Percentiles rank a stretch among this genome's conserved stretches.
Evolutionary conservation across 163 green algal genomes (phyloP).

Genomic region (Chloromonas sp.): DNA sequence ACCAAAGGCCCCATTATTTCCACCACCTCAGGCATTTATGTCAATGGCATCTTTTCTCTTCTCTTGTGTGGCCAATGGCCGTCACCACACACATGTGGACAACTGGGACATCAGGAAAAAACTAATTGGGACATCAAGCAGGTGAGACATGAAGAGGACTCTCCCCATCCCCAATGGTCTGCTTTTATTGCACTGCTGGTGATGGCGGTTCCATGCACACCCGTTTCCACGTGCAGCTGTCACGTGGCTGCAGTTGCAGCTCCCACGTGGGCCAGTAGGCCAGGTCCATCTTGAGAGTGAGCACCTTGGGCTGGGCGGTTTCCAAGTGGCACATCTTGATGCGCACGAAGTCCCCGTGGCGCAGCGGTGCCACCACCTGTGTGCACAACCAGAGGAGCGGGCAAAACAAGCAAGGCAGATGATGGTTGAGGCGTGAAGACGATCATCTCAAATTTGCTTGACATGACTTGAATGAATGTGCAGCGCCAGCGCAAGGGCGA

Average conservation of each 20-base stretch:
- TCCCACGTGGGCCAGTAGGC: conserved; percentile 76
- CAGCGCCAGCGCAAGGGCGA: neutral
- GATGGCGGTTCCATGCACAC: neutral
- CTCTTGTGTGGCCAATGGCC: too few relatives aligned
- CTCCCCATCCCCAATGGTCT: too few relatives aligned
- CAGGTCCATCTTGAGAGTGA: conserved; percentile 79
- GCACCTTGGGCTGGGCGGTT: conserved; percentile 68
- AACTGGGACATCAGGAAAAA: too few relatives aligned
- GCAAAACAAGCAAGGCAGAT: too few relatives aligned
- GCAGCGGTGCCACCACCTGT: conserved; percentile 38
- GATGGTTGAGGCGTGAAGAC: neutral
- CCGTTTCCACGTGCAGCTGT: conserved; percentile 34
- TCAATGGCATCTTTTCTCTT: too few relatives aligned
- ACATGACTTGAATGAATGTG: neutral
- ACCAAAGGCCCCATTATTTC: too few relatives aligned
- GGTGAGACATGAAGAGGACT: too few relatives aligned
- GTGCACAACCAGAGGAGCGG: neutral
- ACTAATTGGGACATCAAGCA: too few relatives aligned
- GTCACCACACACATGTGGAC: too few relatives aligned
- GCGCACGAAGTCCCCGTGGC: conserved; percentile 73
- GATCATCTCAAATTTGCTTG: neutral
- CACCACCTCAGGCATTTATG: too few relatives aligned
- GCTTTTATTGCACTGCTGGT: too few relatives aligned
- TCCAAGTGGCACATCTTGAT: conserved; percentile 72
- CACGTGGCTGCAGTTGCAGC: conserved; percentile 35